Conservation (phyloP, 1,284 basidiomycete species). For the Clitocybe nebularis region DNA sequence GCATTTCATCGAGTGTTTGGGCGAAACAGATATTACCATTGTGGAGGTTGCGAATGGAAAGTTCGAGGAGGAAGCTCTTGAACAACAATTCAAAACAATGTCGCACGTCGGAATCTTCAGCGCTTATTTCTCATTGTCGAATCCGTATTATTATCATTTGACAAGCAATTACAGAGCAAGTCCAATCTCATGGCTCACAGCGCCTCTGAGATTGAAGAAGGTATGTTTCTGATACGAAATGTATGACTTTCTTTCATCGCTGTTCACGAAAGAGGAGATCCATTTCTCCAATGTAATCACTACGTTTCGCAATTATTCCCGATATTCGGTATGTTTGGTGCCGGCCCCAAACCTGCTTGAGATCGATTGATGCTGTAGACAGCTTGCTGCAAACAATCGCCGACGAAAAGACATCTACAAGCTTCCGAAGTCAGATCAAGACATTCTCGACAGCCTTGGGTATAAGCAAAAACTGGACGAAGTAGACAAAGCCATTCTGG, state of each 20-base stretch:
- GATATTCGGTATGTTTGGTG: conserved; percentile 49
- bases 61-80: conserved; percentile 12
- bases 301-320: conserved; percentile 63
- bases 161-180: no score
- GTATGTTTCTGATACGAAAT: conserved; percentile 18
- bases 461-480: conserved; percentile 66
- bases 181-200: conserved; percentile 24
- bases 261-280: conserved; percentile 38
- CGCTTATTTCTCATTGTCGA: background rate
- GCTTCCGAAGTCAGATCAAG: conserved; percentile 57
- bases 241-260: background rate
- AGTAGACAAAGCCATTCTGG: conserved; percentile 66
- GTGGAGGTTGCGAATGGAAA: conserved; percentile 13
- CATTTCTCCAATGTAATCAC: conserved; percentile 68
- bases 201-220: conserved; percentile 38
- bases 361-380: conserved; percentile 10
- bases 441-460: conserved; percentile 54
- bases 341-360: conserved; percentile 4
- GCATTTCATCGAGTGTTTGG: background rate
- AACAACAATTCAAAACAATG: conserved; percentile 16
- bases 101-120: conserved; percentile 5
- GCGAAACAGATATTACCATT: conserved; percentile 13
- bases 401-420: conserved; percentile 69
- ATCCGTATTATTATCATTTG: no score
- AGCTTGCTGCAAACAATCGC: conserved; percentile 75